phyloP scores from a whole-genome alignment of 305 asterid genomes.

The Fraxinus floribunda region DNA sequence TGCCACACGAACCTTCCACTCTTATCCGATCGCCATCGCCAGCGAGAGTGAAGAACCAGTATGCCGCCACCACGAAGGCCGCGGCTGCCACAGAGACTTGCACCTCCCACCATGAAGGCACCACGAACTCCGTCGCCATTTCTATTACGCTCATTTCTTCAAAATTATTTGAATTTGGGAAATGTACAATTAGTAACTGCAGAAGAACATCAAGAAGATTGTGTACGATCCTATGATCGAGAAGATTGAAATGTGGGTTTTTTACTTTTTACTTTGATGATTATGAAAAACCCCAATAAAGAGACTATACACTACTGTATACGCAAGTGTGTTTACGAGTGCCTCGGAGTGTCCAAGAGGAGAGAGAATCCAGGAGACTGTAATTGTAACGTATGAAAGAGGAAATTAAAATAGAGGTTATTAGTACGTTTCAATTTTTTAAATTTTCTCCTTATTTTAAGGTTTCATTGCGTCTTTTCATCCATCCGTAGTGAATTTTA shows the following conservation, averaged over 20 bases:
- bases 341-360: not conserved
- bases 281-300: not conserved
- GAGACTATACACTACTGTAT: too few relatives aligned
- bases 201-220: not conserved
- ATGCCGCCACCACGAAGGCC: slow-evolving; percentile 59
- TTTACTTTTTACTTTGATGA: not conserved
- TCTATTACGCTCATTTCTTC: slow-evolving; percentile 30
- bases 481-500: too few relatives aligned
- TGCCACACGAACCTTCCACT: slow-evolving; percentile 29
- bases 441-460: too few relatives aligned
- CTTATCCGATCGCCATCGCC: slow-evolving; percentile 38
- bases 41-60: slow-evolving; percentile 57
- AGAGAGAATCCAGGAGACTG: not conserved
- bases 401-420: too few relatives aligned
- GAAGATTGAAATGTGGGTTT: not conserved
- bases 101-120: slow-evolving; percentile 97
- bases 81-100: slow-evolving; percentile 77
- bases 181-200: not conserved
- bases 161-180: not conserved
- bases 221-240: not conserved
- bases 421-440: too few relatives aligned
- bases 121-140: slow-evolving; percentile 51
- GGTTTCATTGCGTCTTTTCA: too few relatives aligned
- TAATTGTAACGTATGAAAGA: not conserved
- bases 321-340: not conserved